A percentile compares a stretch with the other conserved stretches of the same genome.
Conservation (phyloP, 108 stramenopile genomes). For the Skeletonema potamos region DNA sequence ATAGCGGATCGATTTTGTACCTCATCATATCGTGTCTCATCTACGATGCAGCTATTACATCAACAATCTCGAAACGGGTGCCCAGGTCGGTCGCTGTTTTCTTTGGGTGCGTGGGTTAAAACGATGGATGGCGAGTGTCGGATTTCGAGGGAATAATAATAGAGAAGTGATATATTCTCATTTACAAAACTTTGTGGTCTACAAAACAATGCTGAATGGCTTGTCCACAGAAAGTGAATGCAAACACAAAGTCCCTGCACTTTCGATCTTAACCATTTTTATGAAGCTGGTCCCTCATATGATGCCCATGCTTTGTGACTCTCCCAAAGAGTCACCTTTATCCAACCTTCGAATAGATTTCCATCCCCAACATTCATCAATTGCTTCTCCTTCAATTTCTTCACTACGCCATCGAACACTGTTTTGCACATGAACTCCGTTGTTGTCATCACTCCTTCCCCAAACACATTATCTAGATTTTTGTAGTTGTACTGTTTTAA, state of each 20-base stretch:
- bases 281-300: slow-evolving; percentile 59
- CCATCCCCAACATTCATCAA: slow-evolving; percentile 5
- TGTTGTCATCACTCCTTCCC: slow-evolving; percentile 81
- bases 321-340: slow-evolving; percentile 92
- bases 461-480: slow-evolving; percentile 90
- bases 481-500: slow-evolving; percentile 86
- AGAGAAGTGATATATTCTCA: not conserved
- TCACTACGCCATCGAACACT: slow-evolving; percentile 27
- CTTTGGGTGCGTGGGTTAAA: not conserved
- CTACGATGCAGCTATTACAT: not conserved
- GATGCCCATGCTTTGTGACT: slow-evolving; percentile 94
- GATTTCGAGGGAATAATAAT: not conserved
- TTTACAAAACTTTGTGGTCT: not conserved
- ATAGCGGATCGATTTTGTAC: not conserved
- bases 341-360: slow-evolving; percentile 60
- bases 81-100: too few relatives aligned
- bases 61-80: not conserved
- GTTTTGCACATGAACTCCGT: slow-evolving; percentile 92
- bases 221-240: too few relatives aligned
- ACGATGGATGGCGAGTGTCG: not conserved
- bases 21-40: not conserved
- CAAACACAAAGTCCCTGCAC: too few relatives aligned
- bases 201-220: not conserved
- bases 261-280: too few relatives aligned
- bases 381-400: slow-evolving; percentile 44